These are phyloP conservation scores for Quercus phellos DNA, from an alignment of 331 rosid species.

Conservation along the genomic window DNA sequence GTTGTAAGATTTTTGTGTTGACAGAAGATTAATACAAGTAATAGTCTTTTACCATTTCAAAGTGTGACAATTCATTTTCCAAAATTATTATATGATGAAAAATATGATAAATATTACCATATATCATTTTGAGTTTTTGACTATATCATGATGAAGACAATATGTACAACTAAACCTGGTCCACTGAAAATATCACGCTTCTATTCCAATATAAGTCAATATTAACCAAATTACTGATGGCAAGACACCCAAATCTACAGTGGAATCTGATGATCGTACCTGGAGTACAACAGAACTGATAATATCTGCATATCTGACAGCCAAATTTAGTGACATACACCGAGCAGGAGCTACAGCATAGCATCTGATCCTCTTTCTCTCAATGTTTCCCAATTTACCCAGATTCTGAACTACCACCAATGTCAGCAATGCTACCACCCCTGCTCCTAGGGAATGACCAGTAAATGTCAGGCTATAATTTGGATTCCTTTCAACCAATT, in stretches of 20 bases:
- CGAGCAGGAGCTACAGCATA: slow-evolving; percentile 79
- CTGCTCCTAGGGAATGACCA: slow-evolving; percentile 95
- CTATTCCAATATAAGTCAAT: neutral
- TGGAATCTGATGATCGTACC: slow-evolving; percentile 40
- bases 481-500: slow-evolving; percentile 55
- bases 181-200: slow-evolving; percentile 1
- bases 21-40: neutral
- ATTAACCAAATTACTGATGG: neutral
- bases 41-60: neutral
- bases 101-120: neutral
- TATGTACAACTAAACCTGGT: neutral
- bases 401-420: slow-evolving; percentile 53
- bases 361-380: slow-evolving; percentile 73
- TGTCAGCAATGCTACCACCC: slow-evolving; percentile 83
- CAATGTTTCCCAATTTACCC: slow-evolving; percentile 59
- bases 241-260: neutral
- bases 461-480: slow-evolving; percentile 55
- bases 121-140: neutral
- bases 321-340: slow-evolving; percentile 85
- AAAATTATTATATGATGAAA: neutral
- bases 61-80: neutral
- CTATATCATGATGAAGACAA: slow-evolving; percentile 8
- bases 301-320: slow-evolving; percentile 90
- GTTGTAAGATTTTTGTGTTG: neutral
- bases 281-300: slow-evolving; percentile 79